Evolutionary conservation across 176 grass and related monocot genomes (phyloP).

Genomic region (Pharus latifolius): DNA sequence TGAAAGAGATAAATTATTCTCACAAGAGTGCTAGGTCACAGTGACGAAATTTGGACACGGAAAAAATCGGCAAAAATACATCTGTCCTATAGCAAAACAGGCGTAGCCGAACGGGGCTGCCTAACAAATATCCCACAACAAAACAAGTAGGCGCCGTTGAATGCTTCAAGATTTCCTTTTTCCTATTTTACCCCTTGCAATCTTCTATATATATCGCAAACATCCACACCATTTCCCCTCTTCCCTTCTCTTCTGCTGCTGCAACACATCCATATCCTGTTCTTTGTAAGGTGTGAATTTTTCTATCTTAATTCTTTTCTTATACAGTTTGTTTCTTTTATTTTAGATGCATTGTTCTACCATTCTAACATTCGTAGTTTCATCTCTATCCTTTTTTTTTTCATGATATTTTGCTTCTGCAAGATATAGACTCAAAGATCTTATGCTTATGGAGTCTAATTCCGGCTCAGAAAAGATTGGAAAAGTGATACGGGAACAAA

Average conservation of each 20-base stretch:
- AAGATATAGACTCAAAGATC: not conserved
- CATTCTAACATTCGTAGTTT: not conserved
- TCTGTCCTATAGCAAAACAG: not conserved
- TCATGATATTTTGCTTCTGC: not conserved
- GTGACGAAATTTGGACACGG: too few relatives aligned
- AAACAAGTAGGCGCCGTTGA: not conserved
- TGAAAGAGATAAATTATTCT: too few relatives aligned
- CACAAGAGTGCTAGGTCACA: too few relatives aligned
- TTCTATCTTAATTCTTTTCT: not conserved
- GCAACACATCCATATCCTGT: not conserved
- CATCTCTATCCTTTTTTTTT: not conserved
- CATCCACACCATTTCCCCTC: not conserved
- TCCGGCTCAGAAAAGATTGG: too few relatives aligned
- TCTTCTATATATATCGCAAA: not conserved
- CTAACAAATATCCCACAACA: too few relatives aligned
- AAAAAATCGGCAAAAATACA: not conserved
- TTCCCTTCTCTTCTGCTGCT: not conserved
- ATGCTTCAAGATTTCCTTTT: not conserved
- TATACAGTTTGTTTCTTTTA: not conserved
- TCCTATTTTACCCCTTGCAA: not conserved
- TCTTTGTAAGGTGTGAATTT: not conserved
- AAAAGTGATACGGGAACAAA: not conserved
- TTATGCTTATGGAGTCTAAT: not conserved
- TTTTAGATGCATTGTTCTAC: not conserved
- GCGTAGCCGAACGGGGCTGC: not conserved